Evolutionary conservation across 495 filamentous ascomycete genomes (phyloP).

Genomic region (Ascodesmis nigricans): DNA sequence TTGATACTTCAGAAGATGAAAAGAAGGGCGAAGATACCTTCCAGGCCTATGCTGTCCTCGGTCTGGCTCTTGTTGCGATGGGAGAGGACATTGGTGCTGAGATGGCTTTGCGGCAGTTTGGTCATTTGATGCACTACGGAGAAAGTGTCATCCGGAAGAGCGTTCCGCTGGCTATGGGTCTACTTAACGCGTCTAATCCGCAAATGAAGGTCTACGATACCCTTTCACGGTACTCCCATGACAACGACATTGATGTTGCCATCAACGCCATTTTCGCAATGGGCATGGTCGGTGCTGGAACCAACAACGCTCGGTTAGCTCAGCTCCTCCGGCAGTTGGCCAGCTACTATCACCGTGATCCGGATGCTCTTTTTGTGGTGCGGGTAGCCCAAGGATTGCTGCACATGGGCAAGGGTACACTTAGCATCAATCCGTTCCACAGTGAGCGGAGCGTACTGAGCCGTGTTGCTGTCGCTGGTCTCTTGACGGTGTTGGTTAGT

Average conservation of each 20-base stretch:
- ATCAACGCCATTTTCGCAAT: slow-evolving; percentile 98
- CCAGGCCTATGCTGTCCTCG: slow-evolving; percentile 88
- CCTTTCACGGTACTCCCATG: slow-evolving; percentile 91
- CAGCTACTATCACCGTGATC: slow-evolving; percentile 92
- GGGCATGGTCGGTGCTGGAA: slow-evolving; percentile 89
- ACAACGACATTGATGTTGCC: slow-evolving; percentile 96
- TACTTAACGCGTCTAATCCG: slow-evolving; percentile 90
- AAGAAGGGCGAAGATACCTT: slow-evolving; percentile 84
- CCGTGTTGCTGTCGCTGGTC: slow-evolving; percentile 66
- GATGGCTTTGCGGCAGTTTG: slow-evolving; percentile 94
- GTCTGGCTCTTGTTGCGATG: slow-evolving; percentile 87
- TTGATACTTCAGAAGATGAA: slow-evolving; percentile 72
- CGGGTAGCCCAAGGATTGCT: slow-evolving; percentile 91
- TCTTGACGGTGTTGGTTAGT: slow-evolving; percentile 73
- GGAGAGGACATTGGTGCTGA: slow-evolving; percentile 96
- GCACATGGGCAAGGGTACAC: slow-evolving; percentile 98
- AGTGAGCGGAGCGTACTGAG: slow-evolving; percentile 91
- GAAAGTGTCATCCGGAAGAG: slow-evolving; percentile 90
- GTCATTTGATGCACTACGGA: slow-evolving; percentile 97
- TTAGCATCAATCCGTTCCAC: slow-evolving; percentile 92
- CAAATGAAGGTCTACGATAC: slow-evolving; percentile 99
- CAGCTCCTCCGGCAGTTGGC: slow-evolving; percentile 86
- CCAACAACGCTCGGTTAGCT: slow-evolving; percentile 91
- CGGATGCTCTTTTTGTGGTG: slow-evolving; percentile 94
- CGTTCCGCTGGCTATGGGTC: slow-evolving; percentile 91